Percentiles rank a stretch among this genome's conserved stretches.
These are phyloP conservation scores for Aspergillus carlsbadensis DNA, from an alignment of 495 filamentous ascomycete species.

Conservation along the genomic window DNA sequence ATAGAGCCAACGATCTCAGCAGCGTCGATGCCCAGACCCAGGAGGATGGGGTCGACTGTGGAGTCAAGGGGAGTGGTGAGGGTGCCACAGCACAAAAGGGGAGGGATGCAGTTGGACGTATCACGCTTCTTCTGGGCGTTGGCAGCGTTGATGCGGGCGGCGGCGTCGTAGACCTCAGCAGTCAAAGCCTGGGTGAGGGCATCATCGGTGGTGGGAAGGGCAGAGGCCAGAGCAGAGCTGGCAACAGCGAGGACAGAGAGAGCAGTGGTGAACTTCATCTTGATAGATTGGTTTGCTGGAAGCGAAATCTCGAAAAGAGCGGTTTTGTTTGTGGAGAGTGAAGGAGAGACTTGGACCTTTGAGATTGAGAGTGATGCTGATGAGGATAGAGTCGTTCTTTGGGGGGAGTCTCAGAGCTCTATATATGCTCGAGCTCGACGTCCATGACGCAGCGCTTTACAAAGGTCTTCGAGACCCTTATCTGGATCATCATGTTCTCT, in stretches of 20 bases:
- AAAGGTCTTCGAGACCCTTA: neutral
- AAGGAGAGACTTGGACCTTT: slow-evolving; percentile 1
- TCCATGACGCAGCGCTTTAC: neutral
- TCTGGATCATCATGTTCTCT: slow-evolving; percentile 7
- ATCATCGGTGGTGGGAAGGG: slow-evolving; percentile 15
- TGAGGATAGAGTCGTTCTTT: neutral
- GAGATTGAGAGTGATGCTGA: slow-evolving; percentile 11
- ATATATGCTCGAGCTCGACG: slow-evolving; percentile 14
- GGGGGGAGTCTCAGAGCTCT: slow-evolving; percentile 14
- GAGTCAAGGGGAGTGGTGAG: slow-evolving; percentile 36
- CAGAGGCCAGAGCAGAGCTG: slow-evolving; percentile 24
- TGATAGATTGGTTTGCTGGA: slow-evolving; percentile 14
- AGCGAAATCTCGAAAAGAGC: neutral
- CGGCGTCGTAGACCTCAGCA: slow-evolving; percentile 16
- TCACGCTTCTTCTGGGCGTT: slow-evolving; percentile 11
- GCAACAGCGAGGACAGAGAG: slow-evolving; percentile 19
- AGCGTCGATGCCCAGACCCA: slow-evolving; percentile 75
- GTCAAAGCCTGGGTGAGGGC: slow-evolving; percentile 1
- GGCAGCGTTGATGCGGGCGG: slow-evolving; percentile 2
- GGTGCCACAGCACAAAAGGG: slow-evolving; percentile 32
- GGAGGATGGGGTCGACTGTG: slow-evolving; percentile 72
- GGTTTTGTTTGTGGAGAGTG: slow-evolving; percentile 5
- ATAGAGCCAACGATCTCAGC: slow-evolving; percentile 66
- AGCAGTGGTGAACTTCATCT: slow-evolving; percentile 30
- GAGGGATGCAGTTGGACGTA: slow-evolving; percentile 26